Conservation (phyloP, 805 yeast species). For the Wickerhamiella sorbophila region DNA sequence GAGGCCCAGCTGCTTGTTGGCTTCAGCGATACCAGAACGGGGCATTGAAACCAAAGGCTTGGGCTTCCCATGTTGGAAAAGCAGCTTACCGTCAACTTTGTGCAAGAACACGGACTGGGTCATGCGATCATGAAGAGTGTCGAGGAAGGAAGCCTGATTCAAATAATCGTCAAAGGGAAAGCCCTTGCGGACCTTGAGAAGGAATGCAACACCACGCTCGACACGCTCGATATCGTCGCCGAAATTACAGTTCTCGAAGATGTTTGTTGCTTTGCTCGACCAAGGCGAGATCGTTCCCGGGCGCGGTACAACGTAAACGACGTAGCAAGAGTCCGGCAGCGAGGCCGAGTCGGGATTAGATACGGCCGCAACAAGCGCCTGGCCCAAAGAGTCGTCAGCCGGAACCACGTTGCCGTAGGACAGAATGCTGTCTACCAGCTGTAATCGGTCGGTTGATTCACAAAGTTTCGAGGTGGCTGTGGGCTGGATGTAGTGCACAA, state of each 20-base stretch:
- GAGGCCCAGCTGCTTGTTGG: slow-evolving; percentile 73
- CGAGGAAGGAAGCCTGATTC: slow-evolving; percentile 42
- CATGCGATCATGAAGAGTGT: slow-evolving; percentile 84
- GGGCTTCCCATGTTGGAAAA: slow-evolving; percentile 67
- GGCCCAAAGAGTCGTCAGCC: slow-evolving; percentile 31
- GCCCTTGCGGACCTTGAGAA: slow-evolving; percentile 57
- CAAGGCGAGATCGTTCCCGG: slow-evolving; percentile 96
- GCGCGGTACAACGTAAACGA: slow-evolving; percentile 75
- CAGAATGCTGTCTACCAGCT: slow-evolving; percentile 40
- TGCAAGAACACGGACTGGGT: slow-evolving; percentile 49
- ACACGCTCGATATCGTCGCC: slow-evolving; percentile 57
- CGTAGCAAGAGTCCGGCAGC: slow-evolving; percentile 29
- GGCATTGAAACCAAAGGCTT: slow-evolving; percentile 54
- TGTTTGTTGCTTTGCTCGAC: slow-evolving; percentile 97
- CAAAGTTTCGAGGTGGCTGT: slow-evolving; percentile 23
- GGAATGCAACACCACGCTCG: slow-evolving; percentile 76
- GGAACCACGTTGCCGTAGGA: slow-evolving; percentile 62
- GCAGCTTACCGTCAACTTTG: slow-evolving; percentile 42
- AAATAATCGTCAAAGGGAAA: slow-evolving; percentile 48
- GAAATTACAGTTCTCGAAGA: slow-evolving; percentile 77
- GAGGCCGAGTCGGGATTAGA: slow-evolving; percentile 14
- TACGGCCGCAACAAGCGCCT: slow-evolving; percentile 29
- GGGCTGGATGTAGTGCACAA: slow-evolving; percentile 66
- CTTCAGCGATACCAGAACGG: slow-evolving; percentile 49
- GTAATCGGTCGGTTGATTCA: slow-evolving; percentile 24